Percentiles rank a stretch among this genome's conserved stretches.
These are phyloP conservation scores for Iris pallida DNA, from an alignment of 116 monocot genomes.

Conservation along the genomic window DNA sequence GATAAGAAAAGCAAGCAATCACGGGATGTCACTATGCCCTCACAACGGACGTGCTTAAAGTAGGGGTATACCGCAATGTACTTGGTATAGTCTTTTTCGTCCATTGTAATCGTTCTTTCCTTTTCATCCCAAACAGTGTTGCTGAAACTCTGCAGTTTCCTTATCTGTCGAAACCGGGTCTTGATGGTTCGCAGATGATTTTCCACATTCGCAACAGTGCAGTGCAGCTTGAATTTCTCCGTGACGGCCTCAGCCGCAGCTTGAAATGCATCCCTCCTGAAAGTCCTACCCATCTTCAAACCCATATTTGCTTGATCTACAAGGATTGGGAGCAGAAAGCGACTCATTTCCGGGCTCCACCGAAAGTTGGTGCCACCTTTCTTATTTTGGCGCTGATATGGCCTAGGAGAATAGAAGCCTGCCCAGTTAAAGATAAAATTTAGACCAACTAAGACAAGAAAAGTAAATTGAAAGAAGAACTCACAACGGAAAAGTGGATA, in stretches of 20 bases:
- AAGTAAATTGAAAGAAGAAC: too few species aligned
- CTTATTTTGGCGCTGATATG: slow-evolving; percentile 14
- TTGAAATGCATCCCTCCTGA: slow-evolving; percentile 19
- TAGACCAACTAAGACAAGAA: too few species aligned
- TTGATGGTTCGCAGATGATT: slow-evolving; percentile 32
- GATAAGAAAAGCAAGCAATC: too few species aligned
- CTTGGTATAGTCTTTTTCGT: slow-evolving; percentile 6
- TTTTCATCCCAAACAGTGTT: slow-evolving; percentile 14
- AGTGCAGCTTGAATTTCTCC: slow-evolving; percentile 15
- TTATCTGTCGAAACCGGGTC: slow-evolving; percentile 19
- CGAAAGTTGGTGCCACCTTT: slow-evolving; percentile 31
- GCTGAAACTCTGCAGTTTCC: slow-evolving; percentile 13
- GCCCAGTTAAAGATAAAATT: too few species aligned
- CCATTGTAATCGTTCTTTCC: slow-evolving; percentile 25
- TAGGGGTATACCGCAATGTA: slow-evolving; percentile 9
- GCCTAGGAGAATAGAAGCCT: not conserved
- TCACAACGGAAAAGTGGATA: too few species aligned
- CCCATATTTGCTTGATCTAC: slow-evolving; percentile 23
- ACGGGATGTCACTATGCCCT: too few species aligned
- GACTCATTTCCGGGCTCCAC: slow-evolving; percentile 27
- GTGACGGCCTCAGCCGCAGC: slow-evolving; percentile 25
- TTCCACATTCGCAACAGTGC: slow-evolving; percentile 20
- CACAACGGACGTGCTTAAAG: too few species aligned
- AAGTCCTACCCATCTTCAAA: slow-evolving; percentile 18
- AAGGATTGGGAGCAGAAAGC: slow-evolving; percentile 23